Percentiles rank a stretch among this genome's conserved stretches.
These are phyloP conservation scores for Phialophora macrospora DNA, from an alignment of 2,329 filamentous ascomycete species.

Conservation along the genomic window DNA sequence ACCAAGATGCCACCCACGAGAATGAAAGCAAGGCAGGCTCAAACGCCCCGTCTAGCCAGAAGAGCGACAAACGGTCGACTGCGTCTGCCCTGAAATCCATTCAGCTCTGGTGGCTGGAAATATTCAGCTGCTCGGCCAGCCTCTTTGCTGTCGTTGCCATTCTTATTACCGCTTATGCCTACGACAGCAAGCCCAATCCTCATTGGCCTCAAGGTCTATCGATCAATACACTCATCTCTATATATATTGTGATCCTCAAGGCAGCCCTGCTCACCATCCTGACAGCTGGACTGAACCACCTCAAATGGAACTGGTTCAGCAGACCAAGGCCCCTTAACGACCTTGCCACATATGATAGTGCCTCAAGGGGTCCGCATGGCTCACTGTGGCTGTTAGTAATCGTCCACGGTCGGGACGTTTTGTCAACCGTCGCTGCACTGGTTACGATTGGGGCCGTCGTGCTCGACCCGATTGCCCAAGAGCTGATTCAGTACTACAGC, in stretches of 20 bases:
- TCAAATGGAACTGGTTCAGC: conserved; percentile 5
- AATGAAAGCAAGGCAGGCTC: not conserved
- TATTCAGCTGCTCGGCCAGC: not conserved
- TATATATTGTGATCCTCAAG: conserved; percentile 7
- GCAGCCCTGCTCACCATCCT: not conserved
- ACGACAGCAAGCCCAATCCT: not conserved
- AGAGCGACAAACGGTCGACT: not conserved
- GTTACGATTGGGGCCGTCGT: not conserved
- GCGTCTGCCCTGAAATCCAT: not conserved
- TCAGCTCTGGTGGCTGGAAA: not conserved
- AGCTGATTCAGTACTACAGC: not conserved
- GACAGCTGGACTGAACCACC: not conserved
- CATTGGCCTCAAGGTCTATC: conserved; percentile 9
- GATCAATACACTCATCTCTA: not conserved
- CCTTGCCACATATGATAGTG: conserved; percentile 1
- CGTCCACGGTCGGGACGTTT: not conserved
- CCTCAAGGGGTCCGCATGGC: conserved; percentile 1
- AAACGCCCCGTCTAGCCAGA: not conserved
- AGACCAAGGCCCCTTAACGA: not conserved
- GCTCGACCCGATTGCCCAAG: not conserved
- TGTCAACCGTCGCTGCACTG: not conserved
- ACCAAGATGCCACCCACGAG: not conserved
- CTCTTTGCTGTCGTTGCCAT: not conserved
- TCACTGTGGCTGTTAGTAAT: not conserved
- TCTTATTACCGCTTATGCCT: not conserved